Base-by-base conservation (phyloP, 192 early-diverging fungal species). In the Coemansia furcata region DNA sequence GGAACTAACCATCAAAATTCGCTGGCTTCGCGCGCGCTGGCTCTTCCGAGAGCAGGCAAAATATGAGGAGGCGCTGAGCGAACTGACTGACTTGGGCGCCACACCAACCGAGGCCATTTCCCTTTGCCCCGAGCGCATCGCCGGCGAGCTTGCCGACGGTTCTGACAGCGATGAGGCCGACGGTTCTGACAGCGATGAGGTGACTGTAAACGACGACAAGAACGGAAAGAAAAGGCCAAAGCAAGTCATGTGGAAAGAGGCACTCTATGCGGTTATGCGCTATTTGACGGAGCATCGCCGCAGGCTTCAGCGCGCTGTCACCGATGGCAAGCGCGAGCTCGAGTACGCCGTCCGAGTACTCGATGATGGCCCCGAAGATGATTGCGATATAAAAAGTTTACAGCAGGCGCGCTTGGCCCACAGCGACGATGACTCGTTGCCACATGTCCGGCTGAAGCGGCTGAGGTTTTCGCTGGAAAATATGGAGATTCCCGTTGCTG, bases 281-380 rank as follows among this genome's bases (percentile, higher is more conserved):
- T 98, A 96, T 72, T 77, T 98, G 58, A 93, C 93, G 7, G 91
- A 92, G 58, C 92, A 94, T 60, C 89, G 96, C 1, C 87, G 89
- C 39, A 90, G 89, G 68, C 78, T 94, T 36, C 82, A 88, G 26
- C 87, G 87, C 59, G 72, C 83, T 6, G 60, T 89, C 0, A 65
- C 65, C 1, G 72, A 76, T 2, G 69, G 55, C 38, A 65, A 73
- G 46, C 80, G 69, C 21, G 73, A 76, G 19, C 57, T 78, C 6
- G 72, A 72, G 61, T 85, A 77, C 40, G 65, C 62, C 12, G 72
- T 78, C n/a, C 72, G 80, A 17, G 70, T 79, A 39, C 68, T 69
- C 26, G 68, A 57, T 11, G 70, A 80, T 1, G 68, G 67, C 7
- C 58, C 71, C n/a, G 80, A 75, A 21, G 66, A 60, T 9, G 66